phyloP scores from a whole-genome alignment of 2,329 filamentous ascomycete genomes.

The Colletotrichum musicola region DNA sequence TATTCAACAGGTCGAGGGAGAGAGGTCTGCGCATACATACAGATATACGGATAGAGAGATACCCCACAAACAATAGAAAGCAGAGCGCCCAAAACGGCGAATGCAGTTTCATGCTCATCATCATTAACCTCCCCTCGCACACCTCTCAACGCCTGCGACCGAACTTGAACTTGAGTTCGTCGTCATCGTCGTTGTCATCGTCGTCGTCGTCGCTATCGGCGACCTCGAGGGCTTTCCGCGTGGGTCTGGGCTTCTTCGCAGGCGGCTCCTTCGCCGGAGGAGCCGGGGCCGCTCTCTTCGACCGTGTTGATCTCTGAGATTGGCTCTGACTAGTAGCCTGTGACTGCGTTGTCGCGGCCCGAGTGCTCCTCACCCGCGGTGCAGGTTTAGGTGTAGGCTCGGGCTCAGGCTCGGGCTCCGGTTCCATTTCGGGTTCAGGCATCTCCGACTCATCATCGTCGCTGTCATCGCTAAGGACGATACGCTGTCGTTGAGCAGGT shows the following conservation, averaged over 20 bases:
- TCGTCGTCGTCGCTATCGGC: conserved; percentile 61
- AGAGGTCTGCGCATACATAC: conserved; percentile 3
- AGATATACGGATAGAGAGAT: conserved; percentile 45
- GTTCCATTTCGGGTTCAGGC: conserved; percentile 18
- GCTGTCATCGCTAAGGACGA: conserved; percentile 53
- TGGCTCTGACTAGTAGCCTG: conserved; percentile 48
- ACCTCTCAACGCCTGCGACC: conserved; percentile 58
- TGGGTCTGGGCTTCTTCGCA: conserved; percentile 49
- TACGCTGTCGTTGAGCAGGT: conserved; percentile 34
- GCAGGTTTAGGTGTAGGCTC: conserved; percentile 14
- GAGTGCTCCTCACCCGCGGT: conserved; percentile 10
- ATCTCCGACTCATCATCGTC: conserved; percentile 48
- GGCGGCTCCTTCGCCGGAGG: conserved; percentile 45
- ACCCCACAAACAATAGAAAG: conserved; percentile 46
- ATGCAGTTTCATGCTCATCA: conserved; percentile 20
- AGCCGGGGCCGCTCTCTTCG: conserved; percentile 51
- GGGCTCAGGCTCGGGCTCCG: conserved; percentile 15
- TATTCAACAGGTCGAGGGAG: conserved; percentile 1
- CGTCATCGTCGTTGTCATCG: conserved; percentile 65
- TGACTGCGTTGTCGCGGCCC: conserved; percentile 44
- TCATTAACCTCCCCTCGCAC: neutral
- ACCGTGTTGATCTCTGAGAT: conserved; percentile 43
- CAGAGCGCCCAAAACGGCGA: conserved; percentile 1
- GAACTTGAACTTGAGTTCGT: conserved; percentile 69
- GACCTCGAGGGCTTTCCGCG: conserved; percentile 50